Evolutionary conservation across 225 moss, liverwort and hornwort species (phyloP).

Genomic region (Physcomitrium patens): DNA sequence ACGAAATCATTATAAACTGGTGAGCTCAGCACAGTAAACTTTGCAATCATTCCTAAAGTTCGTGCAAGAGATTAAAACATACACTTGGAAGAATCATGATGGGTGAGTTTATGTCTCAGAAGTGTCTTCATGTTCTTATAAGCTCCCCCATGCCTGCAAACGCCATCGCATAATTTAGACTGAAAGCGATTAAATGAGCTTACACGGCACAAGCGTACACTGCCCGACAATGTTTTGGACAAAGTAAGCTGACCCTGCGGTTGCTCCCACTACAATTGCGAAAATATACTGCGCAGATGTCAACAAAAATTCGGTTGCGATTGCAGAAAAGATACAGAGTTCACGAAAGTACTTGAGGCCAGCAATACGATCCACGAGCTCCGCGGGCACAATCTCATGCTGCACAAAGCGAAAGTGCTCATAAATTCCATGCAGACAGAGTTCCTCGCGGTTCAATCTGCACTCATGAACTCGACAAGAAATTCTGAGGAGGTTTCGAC

Average conservation of each 20-base stretch:
- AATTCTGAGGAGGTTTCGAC: background rate
- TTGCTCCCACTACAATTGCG: background rate
- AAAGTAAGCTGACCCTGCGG: background rate
- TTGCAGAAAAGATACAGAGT: background rate
- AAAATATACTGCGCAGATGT: background rate
- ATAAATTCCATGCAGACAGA: background rate
- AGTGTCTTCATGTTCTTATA: conserved; percentile 97
- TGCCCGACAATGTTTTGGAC: background rate
- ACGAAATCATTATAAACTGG: background rate
- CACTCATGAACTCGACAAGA: background rate
- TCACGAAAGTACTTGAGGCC: conserved; percentile 68
- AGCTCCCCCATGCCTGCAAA: conserved; percentile 89
- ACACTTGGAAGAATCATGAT: conserved; percentile 98
- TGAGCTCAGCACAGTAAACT: background rate
- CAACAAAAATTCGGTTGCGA: background rate
- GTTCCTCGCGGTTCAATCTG: background rate
- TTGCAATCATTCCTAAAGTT: background rate
- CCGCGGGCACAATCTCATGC: conserved; percentile 98
- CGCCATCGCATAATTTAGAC: background rate
- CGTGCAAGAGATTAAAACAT: conserved; percentile 22
- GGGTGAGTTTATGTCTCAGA: conserved; percentile 87
- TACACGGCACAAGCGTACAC: background rate
- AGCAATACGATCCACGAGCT: conserved; percentile 97
- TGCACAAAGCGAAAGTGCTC: conserved; percentile 34
- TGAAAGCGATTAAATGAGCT: background rate